Evolutionary conservation across 306 rosid genomes (phyloP).

Genomic region (Pterocarpus macrocarpus): DNA sequence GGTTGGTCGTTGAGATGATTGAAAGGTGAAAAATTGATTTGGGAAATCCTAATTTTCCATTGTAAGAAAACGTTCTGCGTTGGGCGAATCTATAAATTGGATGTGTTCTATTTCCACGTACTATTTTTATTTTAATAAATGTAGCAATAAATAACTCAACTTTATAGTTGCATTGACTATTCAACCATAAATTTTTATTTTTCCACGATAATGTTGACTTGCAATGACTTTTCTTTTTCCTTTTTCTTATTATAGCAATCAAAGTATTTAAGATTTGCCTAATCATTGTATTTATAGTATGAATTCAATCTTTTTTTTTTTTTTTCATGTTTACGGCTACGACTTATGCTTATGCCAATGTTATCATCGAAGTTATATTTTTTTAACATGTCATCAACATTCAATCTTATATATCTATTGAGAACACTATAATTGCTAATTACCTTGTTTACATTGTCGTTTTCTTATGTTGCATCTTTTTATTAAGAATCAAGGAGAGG

Average conservation of each 20-base stretch:
- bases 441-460: too few relatives aligned
- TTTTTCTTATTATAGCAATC: background rate
- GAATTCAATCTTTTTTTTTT: background rate
- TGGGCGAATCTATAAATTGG: conserved; percentile 12
- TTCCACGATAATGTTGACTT: background rate
- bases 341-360: too few relatives aligned
- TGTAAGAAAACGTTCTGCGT: conserved; percentile 36
- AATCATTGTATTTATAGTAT: too few relatives aligned
- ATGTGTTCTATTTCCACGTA: background rate
- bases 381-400: too few relatives aligned
- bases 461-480: too few relatives aligned
- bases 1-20: conserved; percentile 47
- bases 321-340: too few relatives aligned
- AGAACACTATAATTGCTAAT: too few relatives aligned
- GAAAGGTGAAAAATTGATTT: conserved; percentile 35
- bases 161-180: conserved; percentile 5
- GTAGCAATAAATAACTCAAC: conserved; percentile 7
- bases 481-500: too few relatives aligned
- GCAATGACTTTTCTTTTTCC: background rate
- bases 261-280: background rate
- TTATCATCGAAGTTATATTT: too few relatives aligned
- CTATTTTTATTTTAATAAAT: background rate
- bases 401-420: too few relatives aligned
- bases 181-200: background rate
- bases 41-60: conserved; percentile 41